Evolutionary conservation across 164 flowering plant genomes (phyloP).

Genomic region (Berberis thunbergii): DNA sequence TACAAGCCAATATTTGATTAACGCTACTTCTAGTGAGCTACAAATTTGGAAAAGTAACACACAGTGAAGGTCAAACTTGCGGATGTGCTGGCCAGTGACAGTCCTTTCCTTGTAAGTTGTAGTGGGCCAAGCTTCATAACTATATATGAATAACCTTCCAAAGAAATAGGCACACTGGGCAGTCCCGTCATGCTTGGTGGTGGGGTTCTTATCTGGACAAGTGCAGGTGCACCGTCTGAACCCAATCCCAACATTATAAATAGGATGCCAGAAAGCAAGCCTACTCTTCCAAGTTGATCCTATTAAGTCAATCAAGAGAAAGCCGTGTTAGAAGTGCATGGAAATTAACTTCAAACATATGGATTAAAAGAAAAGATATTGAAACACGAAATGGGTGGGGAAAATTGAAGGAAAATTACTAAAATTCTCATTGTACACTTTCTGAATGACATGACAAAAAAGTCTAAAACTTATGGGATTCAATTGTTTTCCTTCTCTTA

Average conservation of each 20-base stretch:
- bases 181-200: slow-evolving; percentile 62
- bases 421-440: too few species aligned
- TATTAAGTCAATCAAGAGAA: too few species aligned
- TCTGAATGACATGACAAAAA: too few species aligned
- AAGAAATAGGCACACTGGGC: slow-evolving; percentile 48
- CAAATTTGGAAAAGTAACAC: slow-evolving; percentile 13
- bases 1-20: not conserved
- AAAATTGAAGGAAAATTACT: too few species aligned
- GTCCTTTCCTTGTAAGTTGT: slow-evolving; percentile 81
- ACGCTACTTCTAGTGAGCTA: not conserved
- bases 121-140: slow-evolving; percentile 80
- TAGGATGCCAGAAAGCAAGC: slow-evolving; percentile 63
- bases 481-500: too few species aligned
- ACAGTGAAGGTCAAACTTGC: slow-evolving; percentile 90
- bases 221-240: slow-evolving; percentile 69
- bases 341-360: too few species aligned
- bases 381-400: too few species aligned
- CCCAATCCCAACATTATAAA: slow-evolving; percentile 79
- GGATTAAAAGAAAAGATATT: too few species aligned
- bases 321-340: too few species aligned
- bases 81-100: slow-evolving; percentile 79
- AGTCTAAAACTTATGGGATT: too few species aligned
- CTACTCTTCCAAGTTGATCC: slow-evolving; percentile 60
- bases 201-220: slow-evolving; percentile 71
- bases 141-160: slow-evolving; percentile 68